Percentiles rank a stretch among this genome's conserved stretches.
Conservation (phyloP, 2,329 filamentous ascomycete species). For the Scleromitrula shiraiana region DNA sequence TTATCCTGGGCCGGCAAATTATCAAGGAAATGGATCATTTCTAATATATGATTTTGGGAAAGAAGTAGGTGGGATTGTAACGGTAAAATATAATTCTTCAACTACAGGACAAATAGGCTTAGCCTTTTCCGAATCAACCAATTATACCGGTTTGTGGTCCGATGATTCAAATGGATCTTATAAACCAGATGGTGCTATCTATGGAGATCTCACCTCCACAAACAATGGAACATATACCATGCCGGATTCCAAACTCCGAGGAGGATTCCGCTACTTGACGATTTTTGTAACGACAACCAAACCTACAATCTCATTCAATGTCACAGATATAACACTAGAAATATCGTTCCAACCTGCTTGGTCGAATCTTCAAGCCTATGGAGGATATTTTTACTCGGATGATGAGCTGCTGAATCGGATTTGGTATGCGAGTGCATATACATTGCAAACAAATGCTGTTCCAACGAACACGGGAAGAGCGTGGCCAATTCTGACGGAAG, state of each 20-base stretch:
- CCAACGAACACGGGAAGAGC: slow-evolving; percentile 26
- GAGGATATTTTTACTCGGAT: slow-evolving; percentile 45
- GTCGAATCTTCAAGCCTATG: slow-evolving; percentile 38
- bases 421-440: slow-evolving; percentile 42
- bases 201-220: slow-evolving; percentile 32
- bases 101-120: slow-evolving; percentile 35
- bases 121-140: slow-evolving; percentile 40
- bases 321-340: slow-evolving; percentile 30
- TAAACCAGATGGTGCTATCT: slow-evolving; percentile 40
- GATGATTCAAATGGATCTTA: slow-evolving; percentile 41
- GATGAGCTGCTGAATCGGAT: slow-evolving; percentile 44
- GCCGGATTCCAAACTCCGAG: slow-evolving; percentile 37
- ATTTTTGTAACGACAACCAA: slow-evolving; percentile 34
- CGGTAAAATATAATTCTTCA: slow-evolving; percentile 40
- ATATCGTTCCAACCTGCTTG: slow-evolving; percentile 36
- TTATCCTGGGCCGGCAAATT: slow-evolving; percentile 10
- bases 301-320: slow-evolving; percentile 18
- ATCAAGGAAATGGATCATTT: slow-evolving; percentile 38
- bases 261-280: slow-evolving; percentile 47
- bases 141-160: slow-evolving; percentile 38
- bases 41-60: slow-evolving; percentile 50
- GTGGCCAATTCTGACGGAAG: slow-evolving; percentile 10
- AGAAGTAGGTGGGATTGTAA: slow-evolving; percentile 49
- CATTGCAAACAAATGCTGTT: slow-evolving; percentile 24
- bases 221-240: slow-evolving; percentile 35